Conservation (phyloP, 345 rosid genomes). For the Clarkia xantiana region DNA sequence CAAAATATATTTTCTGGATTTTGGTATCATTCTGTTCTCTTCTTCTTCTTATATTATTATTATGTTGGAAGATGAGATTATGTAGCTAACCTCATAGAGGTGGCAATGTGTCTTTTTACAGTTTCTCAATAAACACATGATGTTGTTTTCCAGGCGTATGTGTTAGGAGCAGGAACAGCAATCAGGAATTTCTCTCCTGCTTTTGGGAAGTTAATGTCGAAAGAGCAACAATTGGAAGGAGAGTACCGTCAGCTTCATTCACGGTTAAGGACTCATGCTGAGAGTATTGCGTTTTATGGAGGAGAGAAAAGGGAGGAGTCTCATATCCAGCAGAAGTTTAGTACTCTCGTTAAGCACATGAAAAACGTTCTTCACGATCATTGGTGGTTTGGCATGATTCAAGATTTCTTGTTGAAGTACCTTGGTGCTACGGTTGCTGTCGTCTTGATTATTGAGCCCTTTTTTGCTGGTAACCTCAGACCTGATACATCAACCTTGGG, state of each 20-base stretch:
- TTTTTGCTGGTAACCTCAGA: conserved; percentile 81
- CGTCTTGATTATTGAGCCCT: conserved; percentile 87
- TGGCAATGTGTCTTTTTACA: neutral
- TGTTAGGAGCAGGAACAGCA: conserved; percentile 71
- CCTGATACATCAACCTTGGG: conserved; percentile 85
- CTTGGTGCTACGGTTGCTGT: conserved; percentile 96
- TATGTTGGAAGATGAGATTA: neutral
- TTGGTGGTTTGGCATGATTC: conserved; percentile 99
- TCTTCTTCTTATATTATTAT: neutral
- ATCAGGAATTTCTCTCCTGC: conserved; percentile 90
- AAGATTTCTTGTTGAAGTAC: conserved; percentile 88
- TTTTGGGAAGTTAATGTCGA: conserved; percentile 85
- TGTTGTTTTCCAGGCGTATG: conserved; percentile 54
- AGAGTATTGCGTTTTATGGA: conserved; percentile 95
- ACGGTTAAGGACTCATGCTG: conserved; percentile 93
- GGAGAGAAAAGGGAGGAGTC: conserved; percentile 88
- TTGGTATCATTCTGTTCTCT: conserved; percentile 38
- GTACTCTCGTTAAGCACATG: conserved; percentile 58
- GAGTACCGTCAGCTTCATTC: conserved; percentile 95
- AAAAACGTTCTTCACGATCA: conserved; percentile 71
- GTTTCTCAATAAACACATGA: conserved; percentile 6
- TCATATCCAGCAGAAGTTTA: conserved; percentile 82
- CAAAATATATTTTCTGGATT: conserved; percentile 89
- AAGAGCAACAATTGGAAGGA: conserved; percentile 95
- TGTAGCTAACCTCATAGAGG: too few species aligned